Evolutionary conservation across 108 stramenopile genomes (phyloP), one percentile per base, ranked within the genome.

Genomic region (Seminavis robusta): DNA sequence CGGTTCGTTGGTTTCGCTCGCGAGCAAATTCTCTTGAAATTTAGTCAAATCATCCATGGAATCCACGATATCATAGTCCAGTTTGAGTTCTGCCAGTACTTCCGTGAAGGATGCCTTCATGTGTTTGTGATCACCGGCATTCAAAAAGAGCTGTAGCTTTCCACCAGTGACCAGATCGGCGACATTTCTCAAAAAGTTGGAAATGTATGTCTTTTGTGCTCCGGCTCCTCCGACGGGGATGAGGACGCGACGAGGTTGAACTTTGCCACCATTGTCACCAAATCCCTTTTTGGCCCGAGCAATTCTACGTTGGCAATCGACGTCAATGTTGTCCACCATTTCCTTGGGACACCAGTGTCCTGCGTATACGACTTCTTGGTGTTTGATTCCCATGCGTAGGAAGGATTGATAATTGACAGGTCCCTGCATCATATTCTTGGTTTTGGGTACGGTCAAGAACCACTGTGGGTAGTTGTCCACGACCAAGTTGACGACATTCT

Each of bases 401-500:
- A 91, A 86, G 28, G 59, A 60, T 57, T 89, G 83, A 68, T 93
- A 95, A 70, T 95, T 91, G 33, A 82, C 78, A 25, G 94, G 94
- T 30, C 94, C 94, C 67, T 95, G 94, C 7, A 85, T 81, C 13
- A 86, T 51, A 47, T 95, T 95, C 49, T 91, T 52, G 7, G 86
- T 83, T 3, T 81, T 82, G n/a, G 94, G 94, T 15, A 92, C 91
- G 4, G 86, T 85, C 51, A 77, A 59, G 61, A 77, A 90, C 90
- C 90, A 95, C 63, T 95, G 94, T 16, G 91, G 84, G 69, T 87
- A 86, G 61, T 95, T 95, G 69, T 95, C 94, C 48, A 95, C 90
- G 2, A 95, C 94, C 21, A 95, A 53, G 55, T 95, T 95, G 43
- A 90, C 66, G 4, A 94, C 94, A 59, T 92, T 90, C 51, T 77